Evolutionary conservation across 305 asterid species (phyloP).

Genomic region (Fraxinus ornus): DNA sequence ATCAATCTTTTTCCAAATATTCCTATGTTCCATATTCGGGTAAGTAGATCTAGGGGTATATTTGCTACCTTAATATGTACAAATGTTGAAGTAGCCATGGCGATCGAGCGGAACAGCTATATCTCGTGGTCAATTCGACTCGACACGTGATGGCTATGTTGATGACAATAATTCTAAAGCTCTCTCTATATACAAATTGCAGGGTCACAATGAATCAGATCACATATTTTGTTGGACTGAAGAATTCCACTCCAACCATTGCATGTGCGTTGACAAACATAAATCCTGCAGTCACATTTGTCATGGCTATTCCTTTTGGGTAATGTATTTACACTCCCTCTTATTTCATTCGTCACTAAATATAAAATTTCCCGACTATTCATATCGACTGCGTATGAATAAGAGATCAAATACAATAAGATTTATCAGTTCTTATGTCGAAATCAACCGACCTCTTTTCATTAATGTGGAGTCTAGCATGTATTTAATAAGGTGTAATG

Average conservation of each 20-base stretch:
- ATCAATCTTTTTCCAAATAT: slow-evolving; percentile 63
- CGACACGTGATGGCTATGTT: background rate
- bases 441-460: background rate
- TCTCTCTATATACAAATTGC: slow-evolving; percentile 23
- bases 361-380: background rate
- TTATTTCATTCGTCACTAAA: background rate
- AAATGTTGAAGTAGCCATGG: background rate
- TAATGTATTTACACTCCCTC: slow-evolving; percentile 17
- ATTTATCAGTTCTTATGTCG: background rate
- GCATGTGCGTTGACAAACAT: slow-evolving; percentile 80
- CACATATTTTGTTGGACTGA: slow-evolving; percentile 78
- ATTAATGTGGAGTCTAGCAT: background rate
- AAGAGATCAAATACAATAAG: background rate
- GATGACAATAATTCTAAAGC: background rate
- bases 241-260: slow-evolving; percentile 81
- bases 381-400: background rate
- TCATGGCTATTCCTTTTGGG: slow-evolving; percentile 77
- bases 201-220: slow-evolving; percentile 82
- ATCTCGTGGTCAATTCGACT: background rate
- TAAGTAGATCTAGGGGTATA: slow-evolving; percentile 23
- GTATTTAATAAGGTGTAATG: background rate
- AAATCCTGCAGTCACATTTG: slow-evolving; percentile 74
- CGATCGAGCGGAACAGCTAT: background rate
- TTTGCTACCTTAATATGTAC: background rate
- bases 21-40: slow-evolving; percentile 83